These are phyloP conservation scores for Mucor indicus DNA, from an alignment of 371 early-diverging fungal genomes.

Conservation along the genomic window DNA sequence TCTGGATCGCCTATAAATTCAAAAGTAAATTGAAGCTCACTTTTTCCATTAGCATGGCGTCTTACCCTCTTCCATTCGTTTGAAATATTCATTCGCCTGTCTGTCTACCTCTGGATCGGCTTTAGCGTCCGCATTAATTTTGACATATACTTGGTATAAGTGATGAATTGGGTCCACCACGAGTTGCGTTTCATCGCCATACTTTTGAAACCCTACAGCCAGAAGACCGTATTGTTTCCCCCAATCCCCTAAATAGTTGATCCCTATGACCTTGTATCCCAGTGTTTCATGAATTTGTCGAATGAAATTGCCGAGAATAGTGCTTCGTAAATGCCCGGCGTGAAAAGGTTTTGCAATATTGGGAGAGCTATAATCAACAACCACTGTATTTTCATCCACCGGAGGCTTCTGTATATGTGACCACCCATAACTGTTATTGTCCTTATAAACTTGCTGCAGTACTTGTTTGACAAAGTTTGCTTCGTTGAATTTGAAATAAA, in stretches of 20 bases:
- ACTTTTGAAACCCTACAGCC: slow-evolving; percentile 90
- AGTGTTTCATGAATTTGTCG: slow-evolving; percentile 79
- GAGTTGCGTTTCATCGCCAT: slow-evolving; percentile 80
- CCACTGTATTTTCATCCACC: slow-evolving; percentile 46
- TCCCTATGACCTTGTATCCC: slow-evolving; percentile 85
- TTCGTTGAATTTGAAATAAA: slow-evolving; percentile 14
- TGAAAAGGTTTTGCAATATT: slow-evolving; percentile 99
- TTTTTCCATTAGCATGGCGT: background rate
- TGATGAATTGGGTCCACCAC: slow-evolving; percentile 91
- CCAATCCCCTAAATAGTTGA: slow-evolving; percentile 99
- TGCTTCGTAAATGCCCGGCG: slow-evolving; percentile 98
- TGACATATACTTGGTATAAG: slow-evolving; percentile 95
- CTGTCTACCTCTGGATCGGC: slow-evolving; percentile 59
- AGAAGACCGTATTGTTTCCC: slow-evolving; percentile 99
- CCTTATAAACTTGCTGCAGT: slow-evolving; percentile 43
- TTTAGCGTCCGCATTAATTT: slow-evolving; percentile 71
- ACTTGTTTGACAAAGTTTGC: slow-evolving; percentile 32
- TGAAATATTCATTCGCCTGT: slow-evolving; percentile 89
- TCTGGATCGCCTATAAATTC: slow-evolving; percentile 58
- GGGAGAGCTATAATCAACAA: slow-evolving; percentile 97
- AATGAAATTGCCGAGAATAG: slow-evolving; percentile 97
- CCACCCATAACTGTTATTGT: slow-evolving; percentile 30
- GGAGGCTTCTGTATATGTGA: slow-evolving; percentile 8
- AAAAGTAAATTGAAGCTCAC: background rate
- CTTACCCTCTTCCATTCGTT: slow-evolving; percentile 89